A percentile compares a stretch with the other conserved stretches of the same genome.
These are phyloP conservation scores for Spergularia bocconei DNA, from an alignment of 148 eudicot species.

Conservation along the genomic window DNA sequence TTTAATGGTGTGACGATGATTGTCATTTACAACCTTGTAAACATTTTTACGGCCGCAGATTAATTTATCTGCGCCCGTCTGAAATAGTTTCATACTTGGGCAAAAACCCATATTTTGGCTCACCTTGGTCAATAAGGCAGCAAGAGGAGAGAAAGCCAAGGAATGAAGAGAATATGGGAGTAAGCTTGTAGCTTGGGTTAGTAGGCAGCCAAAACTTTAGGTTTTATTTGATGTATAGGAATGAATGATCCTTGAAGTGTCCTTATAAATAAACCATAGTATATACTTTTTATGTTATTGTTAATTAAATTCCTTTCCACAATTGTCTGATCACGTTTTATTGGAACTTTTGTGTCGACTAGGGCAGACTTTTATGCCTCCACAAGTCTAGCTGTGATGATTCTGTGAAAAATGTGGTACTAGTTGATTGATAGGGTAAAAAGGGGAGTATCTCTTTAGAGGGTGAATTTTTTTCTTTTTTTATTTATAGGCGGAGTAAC, in stretches of 20 bases:
- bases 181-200: constrained; percentile 2
- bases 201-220: neutral
- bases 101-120: constrained; percentile 6
- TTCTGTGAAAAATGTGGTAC: too few species aligned
- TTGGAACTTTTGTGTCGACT: too few species aligned
- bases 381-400: too few species aligned
- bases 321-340: too few species aligned
- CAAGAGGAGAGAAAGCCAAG: neutral
- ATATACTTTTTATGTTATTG: too few species aligned
- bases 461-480: too few species aligned
- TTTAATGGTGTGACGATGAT: neutral
- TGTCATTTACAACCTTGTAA: neutral
- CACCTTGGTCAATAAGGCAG: neutral
- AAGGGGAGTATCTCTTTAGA: too few species aligned
- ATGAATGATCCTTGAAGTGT: constrained; percentile 4
- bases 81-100: neutral
- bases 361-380: too few species aligned
- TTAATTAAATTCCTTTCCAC: too few species aligned
- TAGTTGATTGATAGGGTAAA: too few species aligned
- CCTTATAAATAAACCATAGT: neutral
- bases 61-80: constrained; percentile 13
- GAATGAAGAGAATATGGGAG: constrained; percentile 2
- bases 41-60: constrained; percentile 9
- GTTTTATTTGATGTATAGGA: neutral
- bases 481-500: too few species aligned